A percentile compares a stretch with the other conserved stretches of the same genome.
Evolutionary conservation across 345 rosid genomes (phyloP).

Genomic region (Brassica incana): DNA sequence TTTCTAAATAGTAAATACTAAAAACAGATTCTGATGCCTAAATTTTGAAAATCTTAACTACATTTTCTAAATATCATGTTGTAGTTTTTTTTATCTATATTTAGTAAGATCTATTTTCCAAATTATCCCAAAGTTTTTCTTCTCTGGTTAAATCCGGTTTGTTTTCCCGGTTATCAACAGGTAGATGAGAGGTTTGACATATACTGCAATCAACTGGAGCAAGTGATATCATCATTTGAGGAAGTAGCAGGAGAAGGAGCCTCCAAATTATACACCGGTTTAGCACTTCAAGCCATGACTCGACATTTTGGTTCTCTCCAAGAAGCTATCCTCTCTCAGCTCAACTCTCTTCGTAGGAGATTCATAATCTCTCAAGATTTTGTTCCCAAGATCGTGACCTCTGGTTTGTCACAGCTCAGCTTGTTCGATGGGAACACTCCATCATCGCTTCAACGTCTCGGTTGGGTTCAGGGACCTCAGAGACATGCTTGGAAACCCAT

Average conservation of each 20-base stretch:
- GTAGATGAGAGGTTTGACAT: conserved; percentile 67
- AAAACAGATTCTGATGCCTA: not conserved
- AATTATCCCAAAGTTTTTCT: not conserved
- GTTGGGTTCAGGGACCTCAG: conserved; percentile 64
- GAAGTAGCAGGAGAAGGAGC: conserved; percentile 70
- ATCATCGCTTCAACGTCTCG: conserved; percentile 67
- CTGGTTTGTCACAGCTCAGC: conserved; percentile 62
- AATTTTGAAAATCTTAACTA: not conserved
- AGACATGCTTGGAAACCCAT: conserved; percentile 85
- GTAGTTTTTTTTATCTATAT: not conserved
- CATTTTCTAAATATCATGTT: not conserved
- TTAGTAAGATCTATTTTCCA: not conserved
- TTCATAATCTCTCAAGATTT: conserved; percentile 41
- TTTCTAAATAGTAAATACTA: not conserved
- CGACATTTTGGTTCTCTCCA: conserved; percentile 75
- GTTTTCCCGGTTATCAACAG: conserved; percentile 39
- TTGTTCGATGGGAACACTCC: conserved; percentile 53
- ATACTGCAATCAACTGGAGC: conserved; percentile 69
- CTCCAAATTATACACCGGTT: conserved; percentile 65
- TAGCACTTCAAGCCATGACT: conserved; percentile 90
- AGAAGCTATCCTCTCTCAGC: conserved; percentile 66
- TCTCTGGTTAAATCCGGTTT: conserved; percentile 11
- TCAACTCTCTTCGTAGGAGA: conserved; percentile 47
- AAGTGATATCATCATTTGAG: conserved; percentile 66
- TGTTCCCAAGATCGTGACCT: conserved; percentile 47